Evolutionary conservation across 2,329 filamentous ascomycete species (phyloP), one percentile per base, ranked within the genome.

Genomic region (Beauveria brongniartii): DNA sequence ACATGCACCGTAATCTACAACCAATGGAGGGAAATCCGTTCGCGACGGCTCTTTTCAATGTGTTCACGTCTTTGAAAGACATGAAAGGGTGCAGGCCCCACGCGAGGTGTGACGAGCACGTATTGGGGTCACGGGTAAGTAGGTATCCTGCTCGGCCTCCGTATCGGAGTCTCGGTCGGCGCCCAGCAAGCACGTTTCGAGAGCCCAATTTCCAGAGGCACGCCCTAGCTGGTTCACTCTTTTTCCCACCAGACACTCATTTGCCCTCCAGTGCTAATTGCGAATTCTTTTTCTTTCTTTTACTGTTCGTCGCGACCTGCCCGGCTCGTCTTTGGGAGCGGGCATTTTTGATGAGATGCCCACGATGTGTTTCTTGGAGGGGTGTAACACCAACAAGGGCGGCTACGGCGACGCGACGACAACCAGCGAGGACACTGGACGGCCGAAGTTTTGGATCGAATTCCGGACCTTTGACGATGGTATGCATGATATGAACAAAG

Each of bases 401-500:
- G 20, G n/a, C 28, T 16, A 18, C 47, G 41, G 28, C 30, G 60
- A 22, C 18, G 50, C 34, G 30, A 28, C 40, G 22, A 22, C 16
- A 24, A 10, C 22, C 12, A 16, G 26, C 26, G 67, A 69, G 14
- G 65, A 70, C 53, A 67, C 66, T 43, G 64, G 64, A 5, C 63
- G 67, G 48, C 69, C 72, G 47, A 67, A 65, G 55, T 77, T 80
- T 70, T 77, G 75, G 74, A 75, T 81, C 46, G 73, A 77, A 61
- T 80, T 81, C 65, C 73, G 74, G 60, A 72, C 77, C 52, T 71
- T 77, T 66, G 71, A 72, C 64, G 76, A 80, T 68, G 76, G 75
- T 28, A 67, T 74, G 28, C 57, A 53, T 30, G 24, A n/a, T n/a
- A 50, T 62, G 28, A 54, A 57, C 18, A 61, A 51, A 16, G 5